Evolutionary conservation across 345 rosid species (phyloP), one percentile per base, ranked within the genome.

Genomic region (Jatropha curcas): DNA sequence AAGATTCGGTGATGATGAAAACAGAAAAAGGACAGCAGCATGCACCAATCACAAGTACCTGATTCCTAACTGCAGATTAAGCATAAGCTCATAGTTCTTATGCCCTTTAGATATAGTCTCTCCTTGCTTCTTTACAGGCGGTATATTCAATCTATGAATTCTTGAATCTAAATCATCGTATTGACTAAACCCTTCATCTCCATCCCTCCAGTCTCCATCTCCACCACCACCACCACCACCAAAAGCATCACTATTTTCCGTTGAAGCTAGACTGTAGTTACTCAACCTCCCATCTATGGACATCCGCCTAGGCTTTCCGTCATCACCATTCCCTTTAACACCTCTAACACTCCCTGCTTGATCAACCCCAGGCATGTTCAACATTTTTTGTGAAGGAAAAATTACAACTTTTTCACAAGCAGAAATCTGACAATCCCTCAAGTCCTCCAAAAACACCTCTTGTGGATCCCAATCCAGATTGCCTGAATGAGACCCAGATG

Each of bases 41-140:
- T 35, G 10, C 34, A 60, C 48, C 27, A 67, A 72, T 6, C 24
- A 24, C 30, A 50, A 43, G 2, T 83, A 93, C 99, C 99, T 92
- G 81, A 96, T 93, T 68, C 99, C 99, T 22, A 93, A 74, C 85
- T 96, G 99, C 80, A 96, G 86, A 80, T 96, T 93, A 62, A 96
- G 98, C 99, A 96, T 96, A 70, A 96, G 96, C 10, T 96, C 98
- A 71, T 91, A 96, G 70, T 96, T 96, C 82, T 90, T 91, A 67
- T 96, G 99, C 30, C 98, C 99, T 84, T 90, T 96, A 4, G 91
- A 82, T 68, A 96, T 93, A 2, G 94, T 93, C 70, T 75, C 86
- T 33, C 99, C 99, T 77, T 93, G 94, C 82, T 75, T 88, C 88
- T 85, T 93, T 33, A 80, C 76, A n/a, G 90, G 91, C 58, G 82